A percentile compares a stretch with the other conserved stretches of the same genome.
These are phyloP conservation scores for Solanum aculeatissimum DNA, from an alignment of 305 asterid species.

Conservation along the genomic window DNA sequence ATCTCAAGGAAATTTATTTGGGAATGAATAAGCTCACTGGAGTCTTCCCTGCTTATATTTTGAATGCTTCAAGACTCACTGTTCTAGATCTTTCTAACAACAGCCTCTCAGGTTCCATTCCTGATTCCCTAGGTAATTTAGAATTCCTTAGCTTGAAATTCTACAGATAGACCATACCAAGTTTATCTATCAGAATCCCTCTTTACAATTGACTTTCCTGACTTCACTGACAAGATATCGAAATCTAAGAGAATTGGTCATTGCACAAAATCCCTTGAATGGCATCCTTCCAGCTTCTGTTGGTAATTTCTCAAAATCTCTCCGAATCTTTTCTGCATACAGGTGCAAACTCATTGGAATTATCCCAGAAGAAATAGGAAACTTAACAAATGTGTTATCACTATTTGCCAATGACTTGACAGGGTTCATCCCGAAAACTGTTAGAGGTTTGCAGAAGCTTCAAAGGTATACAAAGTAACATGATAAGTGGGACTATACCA, in stretches of 20 bases:
- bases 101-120: constrained; percentile 5
- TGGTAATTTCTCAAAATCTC: constrained; percentile 8
- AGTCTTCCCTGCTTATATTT: neutral
- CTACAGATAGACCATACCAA: neutral
- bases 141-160: neutral
- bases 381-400: neutral
- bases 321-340: neutral
- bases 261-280: neutral
- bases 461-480: neutral
- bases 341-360: neutral
- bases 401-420: neutral
- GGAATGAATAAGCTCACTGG: neutral
- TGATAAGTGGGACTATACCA: neutral
- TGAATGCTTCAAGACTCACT: neutral
- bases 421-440: neutral
- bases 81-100: constrained; percentile 2
- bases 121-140: constrained; percentile 1
- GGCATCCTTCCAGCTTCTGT: constrained; percentile 8
- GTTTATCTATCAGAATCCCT: neutral
- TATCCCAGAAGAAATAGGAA: constrained; percentile 1
- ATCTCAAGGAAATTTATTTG: neutral
- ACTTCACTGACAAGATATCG: constrained; percentile 1
- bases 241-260: neutral
- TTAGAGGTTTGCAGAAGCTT: neutral
- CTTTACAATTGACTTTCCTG: constrained; percentile 4